phyloP scores from a whole-genome alignment of 805 yeast species.

The Hanseniaspora pseudoguilliermondii region DNA sequence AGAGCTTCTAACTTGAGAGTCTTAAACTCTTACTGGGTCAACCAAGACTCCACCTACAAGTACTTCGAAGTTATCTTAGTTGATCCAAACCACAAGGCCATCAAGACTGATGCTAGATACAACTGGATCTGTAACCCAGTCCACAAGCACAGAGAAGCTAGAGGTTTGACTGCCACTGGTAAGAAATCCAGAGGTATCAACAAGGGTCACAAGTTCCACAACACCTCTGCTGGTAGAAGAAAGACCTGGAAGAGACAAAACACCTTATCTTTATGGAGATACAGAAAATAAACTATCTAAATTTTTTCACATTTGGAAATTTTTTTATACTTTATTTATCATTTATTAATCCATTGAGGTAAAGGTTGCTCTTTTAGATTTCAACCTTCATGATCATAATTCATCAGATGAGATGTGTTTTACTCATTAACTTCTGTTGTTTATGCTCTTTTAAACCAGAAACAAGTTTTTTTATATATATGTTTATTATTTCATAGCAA shows the following conservation, averaged over 20 bases:
- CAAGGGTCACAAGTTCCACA: slow-evolving; percentile 99
- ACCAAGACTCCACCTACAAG: slow-evolving; percentile 99
- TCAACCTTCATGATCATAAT: not conserved
- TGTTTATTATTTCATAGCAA: slow-evolving; percentile 2
- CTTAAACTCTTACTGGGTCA: slow-evolving; percentile 98
- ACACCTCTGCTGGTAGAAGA: slow-evolving; percentile 96
- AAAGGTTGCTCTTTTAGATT: not conserved
- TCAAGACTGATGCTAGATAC: slow-evolving; percentile 96
- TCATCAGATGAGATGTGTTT: too few species aligned
- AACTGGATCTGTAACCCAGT: slow-evolving; percentile 99
- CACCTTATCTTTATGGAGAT: slow-evolving; percentile 98
- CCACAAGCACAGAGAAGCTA: slow-evolving; percentile 99
- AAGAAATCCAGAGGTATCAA: slow-evolving; percentile 99
- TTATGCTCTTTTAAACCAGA: not conserved
- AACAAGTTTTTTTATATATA: not conserved
- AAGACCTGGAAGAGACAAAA: slow-evolving; percentile 99
- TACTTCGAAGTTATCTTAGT: slow-evolving; percentile 95
- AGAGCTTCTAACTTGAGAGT: slow-evolving; percentile 98
- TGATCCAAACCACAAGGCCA: slow-evolving; percentile 96
- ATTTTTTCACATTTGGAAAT: not conserved
- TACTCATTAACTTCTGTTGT: not conserved
- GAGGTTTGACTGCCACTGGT: slow-evolving; percentile 97
- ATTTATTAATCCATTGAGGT: not conserved
- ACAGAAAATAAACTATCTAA: slow-evolving; percentile 55
- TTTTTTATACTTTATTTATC: slow-evolving; percentile 1